phyloP scores from a whole-genome alignment of 2,329 filamentous ascomycete species.

The Colletotrichum eleusines region DNA sequence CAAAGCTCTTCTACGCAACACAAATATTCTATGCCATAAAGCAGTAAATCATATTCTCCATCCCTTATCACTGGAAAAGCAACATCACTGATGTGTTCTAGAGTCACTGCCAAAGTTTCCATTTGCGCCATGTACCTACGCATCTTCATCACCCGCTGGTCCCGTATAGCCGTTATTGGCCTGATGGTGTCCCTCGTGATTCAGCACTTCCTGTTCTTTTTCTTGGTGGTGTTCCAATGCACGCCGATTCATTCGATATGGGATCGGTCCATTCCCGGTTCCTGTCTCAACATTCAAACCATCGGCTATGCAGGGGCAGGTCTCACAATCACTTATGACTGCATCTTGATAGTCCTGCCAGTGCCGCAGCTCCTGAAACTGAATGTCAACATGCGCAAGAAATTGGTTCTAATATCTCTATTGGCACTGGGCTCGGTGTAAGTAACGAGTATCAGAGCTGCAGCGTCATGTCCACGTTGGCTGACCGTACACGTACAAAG shows the following conservation, averaged over 20 bases:
- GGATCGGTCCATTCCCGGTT: slow-evolving; percentile 26
- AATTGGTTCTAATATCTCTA: slow-evolving; percentile 29
- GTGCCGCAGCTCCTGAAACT: slow-evolving; percentile 39
- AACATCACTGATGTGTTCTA: not conserved
- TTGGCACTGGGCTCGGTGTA: slow-evolving; percentile 41
- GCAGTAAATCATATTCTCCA: slow-evolving; percentile 12
- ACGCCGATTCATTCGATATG: slow-evolving; percentile 41
- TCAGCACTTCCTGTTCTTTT: slow-evolving; percentile 36
- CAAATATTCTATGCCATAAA: slow-evolving; percentile 46
- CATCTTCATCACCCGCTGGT: slow-evolving; percentile 40
- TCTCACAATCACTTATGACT: slow-evolving; percentile 39
- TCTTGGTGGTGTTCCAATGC: slow-evolving; percentile 44
- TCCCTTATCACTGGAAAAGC: fast-evolving
- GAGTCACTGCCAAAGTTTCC: slow-evolving; percentile 43
- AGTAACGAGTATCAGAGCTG: not conserved
- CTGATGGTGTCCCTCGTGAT: slow-evolving; percentile 30
- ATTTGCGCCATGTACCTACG: slow-evolving; percentile 45
- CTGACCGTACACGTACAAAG: slow-evolving; percentile 19
- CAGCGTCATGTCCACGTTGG: no score
- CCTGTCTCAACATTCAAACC: slow-evolving; percentile 30
- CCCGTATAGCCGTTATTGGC: slow-evolving; percentile 18
- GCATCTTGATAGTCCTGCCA: slow-evolving; percentile 38
- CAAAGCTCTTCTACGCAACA: slow-evolving; percentile 41
- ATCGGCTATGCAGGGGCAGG: slow-evolving; percentile 31
- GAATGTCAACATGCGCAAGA: slow-evolving; percentile 28